Evolutionary conservation across 2,329 filamentous ascomycete species (phyloP), one percentile per base, ranked within the genome.

Genomic region (Exophiala dermatitidis): DNA sequence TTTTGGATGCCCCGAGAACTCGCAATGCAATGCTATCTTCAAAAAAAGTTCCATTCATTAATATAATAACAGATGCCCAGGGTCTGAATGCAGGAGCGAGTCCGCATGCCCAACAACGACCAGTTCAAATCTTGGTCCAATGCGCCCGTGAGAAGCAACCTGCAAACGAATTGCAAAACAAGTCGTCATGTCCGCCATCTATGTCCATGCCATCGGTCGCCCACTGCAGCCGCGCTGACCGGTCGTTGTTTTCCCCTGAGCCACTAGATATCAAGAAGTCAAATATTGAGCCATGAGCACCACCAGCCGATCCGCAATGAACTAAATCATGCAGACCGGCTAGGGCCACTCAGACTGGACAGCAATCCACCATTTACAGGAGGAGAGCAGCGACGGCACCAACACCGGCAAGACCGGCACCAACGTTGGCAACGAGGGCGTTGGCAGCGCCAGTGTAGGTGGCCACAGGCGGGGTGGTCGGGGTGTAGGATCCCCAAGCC

Each of bases 361-460:
- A 46, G 37, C 44, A 34, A 45, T 54, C 38, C 48, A 47, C 56
- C 45, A 53, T 56, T 62, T 63, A 63, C 55, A 63, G 54, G 50
- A 61, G 57, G 49, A 63, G 54, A 54, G 59, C 58, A 51, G 59
- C 61, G 42, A 63, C 54, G 56, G 59, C 61, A 53, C 59, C 61
- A 47, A 62, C 61, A 63, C 61, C 61, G 41, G 61, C 61, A 58
- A 63, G 56, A 59, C 57, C 61, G 59, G 59, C 61, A 43, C 56
- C 59, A 33, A 58, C 58, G 53, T 60, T 60, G 45, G 55, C 49
- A 51, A 54, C 59, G 44, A 61, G 57, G 47, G 57, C 50, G 58
- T 58, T 54, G 53, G 61, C 61, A 47, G 56, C 61, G 50, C 61
- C 61, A 50, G 61, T 63, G 60, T 58, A 63, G 33, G 49, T 50